Conservation (phyloP, 345 rosid species). For the Populus tremula region DNA sequence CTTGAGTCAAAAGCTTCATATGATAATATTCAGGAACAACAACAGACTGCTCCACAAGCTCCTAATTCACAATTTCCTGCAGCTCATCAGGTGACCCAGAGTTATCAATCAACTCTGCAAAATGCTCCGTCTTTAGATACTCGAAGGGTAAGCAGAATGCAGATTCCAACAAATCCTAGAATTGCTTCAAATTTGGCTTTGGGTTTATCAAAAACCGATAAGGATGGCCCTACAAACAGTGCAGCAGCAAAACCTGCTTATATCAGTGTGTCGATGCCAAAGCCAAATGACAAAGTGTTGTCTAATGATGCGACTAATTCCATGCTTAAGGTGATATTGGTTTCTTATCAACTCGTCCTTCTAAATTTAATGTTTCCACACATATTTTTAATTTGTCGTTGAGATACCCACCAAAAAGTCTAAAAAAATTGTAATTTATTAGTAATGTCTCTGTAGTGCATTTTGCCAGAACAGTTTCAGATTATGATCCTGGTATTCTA, state of each 20-base stretch:
- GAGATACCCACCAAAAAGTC: not conserved
- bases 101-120: conserved; percentile 50
- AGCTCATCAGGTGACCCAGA: conserved; percentile 52
- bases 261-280: conserved; percentile 68
- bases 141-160: conserved; percentile 73
- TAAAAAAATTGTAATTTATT: not conserved
- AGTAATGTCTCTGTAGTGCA: not conserved
- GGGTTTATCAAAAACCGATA: conserved; percentile 64
- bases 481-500: not conserved
- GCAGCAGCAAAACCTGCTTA: conserved; percentile 73
- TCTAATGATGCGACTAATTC: conserved; percentile 56
- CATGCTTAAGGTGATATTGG: conserved; percentile 59
- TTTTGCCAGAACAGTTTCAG: not conserved
- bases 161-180: conserved; percentile 97
- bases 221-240: conserved; percentile 45
- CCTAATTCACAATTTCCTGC: conserved; percentile 50
- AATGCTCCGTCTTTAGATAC: conserved; percentile 49
- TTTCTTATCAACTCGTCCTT: conserved; percentile 7
- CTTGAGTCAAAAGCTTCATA: conserved; percentile 54
- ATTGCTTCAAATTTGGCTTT: conserved; percentile 84
- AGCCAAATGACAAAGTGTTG: conserved; percentile 46
- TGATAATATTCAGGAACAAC: conserved; percentile 71
- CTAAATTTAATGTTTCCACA: not conserved
- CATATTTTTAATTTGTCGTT: not conserved
- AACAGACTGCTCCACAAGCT: conserved; percentile 58